phyloP scores from a whole-genome alignment of 1,139 yeast genomes.

The Yamadazyma sp. region DNA sequence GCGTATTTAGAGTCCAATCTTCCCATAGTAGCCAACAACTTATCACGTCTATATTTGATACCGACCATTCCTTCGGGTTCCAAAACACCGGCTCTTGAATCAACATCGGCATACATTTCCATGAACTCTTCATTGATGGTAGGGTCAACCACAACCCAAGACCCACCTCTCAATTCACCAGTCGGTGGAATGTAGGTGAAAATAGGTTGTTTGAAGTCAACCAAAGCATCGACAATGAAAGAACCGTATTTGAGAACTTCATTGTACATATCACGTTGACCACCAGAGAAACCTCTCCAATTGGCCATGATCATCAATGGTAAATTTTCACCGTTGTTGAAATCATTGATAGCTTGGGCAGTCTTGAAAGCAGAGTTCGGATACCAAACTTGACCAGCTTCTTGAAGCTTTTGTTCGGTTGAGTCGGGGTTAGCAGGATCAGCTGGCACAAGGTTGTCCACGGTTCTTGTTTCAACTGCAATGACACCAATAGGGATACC shows the following conservation, averaged over 20 bases:
- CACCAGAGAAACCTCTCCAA: slow-evolving; percentile 99
- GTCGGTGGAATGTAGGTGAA: slow-evolving; percentile 96
- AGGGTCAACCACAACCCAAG: slow-evolving; percentile 99
- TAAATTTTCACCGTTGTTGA: slow-evolving; percentile 95
- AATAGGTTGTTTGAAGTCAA: slow-evolving; percentile 94
- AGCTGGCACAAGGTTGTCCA: slow-evolving; percentile 91
- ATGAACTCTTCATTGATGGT: slow-evolving; percentile 94
- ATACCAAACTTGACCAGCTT: slow-evolving; percentile 99
- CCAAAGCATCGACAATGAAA: slow-evolving; percentile 93
- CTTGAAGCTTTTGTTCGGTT: slow-evolving; percentile 82
- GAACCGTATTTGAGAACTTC: slow-evolving; percentile 97
- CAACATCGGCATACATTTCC: slow-evolving; percentile 99
- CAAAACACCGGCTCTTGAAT: slow-evolving; percentile 96
- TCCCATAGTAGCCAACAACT: slow-evolving; percentile 82
- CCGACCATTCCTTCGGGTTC: slow-evolving; percentile 99
- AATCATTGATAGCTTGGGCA: slow-evolving; percentile 96
- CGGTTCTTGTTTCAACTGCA: slow-evolving; percentile 88
- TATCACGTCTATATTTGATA: slow-evolving; percentile 93
- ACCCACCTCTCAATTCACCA: slow-evolving; percentile 99
- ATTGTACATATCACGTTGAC: slow-evolving; percentile 98
- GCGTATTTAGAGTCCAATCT: slow-evolving; percentile 81
- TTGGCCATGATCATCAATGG: slow-evolving; percentile 97
- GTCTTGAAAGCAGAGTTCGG: slow-evolving; percentile 99
- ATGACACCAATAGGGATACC: slow-evolving; percentile 98
- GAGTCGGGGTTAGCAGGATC: slow-evolving; percentile 98